These are phyloP conservation scores for Przewalskia tangutica DNA, from an alignment of 257 asterid species.

Conservation along the genomic window DNA sequence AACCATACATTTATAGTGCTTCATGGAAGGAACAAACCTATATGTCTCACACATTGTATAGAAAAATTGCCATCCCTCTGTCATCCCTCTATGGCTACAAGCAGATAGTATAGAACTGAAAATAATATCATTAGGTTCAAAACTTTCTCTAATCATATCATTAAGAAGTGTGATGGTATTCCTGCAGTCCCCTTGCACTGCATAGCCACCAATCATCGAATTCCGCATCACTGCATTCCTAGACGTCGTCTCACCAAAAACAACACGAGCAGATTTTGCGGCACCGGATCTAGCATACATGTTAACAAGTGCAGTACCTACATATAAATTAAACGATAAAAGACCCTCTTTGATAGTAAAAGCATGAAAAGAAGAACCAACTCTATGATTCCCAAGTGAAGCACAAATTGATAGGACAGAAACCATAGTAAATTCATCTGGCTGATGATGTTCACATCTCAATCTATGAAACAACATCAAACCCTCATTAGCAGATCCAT, in stretches of 20 bases:
- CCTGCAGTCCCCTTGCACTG: conserved; percentile 37
- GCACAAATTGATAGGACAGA: conserved; percentile 46
- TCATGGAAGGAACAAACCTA: conserved; percentile 25
- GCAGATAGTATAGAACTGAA: conserved; percentile 44
- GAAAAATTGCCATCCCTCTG: conserved; percentile 49
- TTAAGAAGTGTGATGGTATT: conserved; percentile 31
- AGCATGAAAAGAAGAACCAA: conserved; percentile 48
- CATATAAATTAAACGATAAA: conserved; percentile 23
- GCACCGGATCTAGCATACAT: conserved; percentile 56
- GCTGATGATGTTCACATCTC: conserved; percentile 28
- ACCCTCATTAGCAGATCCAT: conserved; percentile 30
- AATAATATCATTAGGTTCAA: conserved; percentile 40
- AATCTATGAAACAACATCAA: conserved; percentile 28
- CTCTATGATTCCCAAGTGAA: conserved; percentile 18
- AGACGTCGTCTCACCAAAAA: conserved; percentile 36
- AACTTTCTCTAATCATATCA: conserved; percentile 31
- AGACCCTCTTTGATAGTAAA: conserved; percentile 31
- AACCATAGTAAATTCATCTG: conserved; percentile 42
- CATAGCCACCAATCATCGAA: conserved; percentile 54
- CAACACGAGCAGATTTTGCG: conserved; percentile 31
- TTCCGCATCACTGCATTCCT: conserved; percentile 45
- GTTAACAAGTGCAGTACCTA: conserved; percentile 49
- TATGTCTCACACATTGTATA: conserved; percentile 26
- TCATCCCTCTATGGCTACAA: conserved; percentile 45
- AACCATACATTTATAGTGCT: conserved; percentile 55